These are phyloP conservation scores for Aspergillus avenaceus DNA, from an alignment of 495 filamentous ascomycete genomes.

Conservation along the genomic window DNA sequence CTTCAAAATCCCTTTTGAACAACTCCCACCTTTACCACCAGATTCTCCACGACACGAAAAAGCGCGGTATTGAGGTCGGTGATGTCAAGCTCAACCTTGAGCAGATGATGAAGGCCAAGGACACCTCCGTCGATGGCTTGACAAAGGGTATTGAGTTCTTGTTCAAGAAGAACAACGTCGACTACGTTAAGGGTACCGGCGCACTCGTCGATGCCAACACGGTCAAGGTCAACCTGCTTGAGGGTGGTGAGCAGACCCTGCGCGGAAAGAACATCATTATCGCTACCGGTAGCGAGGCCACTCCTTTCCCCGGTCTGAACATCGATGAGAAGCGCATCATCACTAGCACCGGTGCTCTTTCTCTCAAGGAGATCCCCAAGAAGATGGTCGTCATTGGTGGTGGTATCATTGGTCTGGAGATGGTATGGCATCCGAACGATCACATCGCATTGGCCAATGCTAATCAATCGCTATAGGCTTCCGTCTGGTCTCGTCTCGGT, in stretches of 20 bases:
- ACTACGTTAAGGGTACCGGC: slow-evolving; percentile 91
- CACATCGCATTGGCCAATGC: too few species aligned
- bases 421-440: slow-evolving; percentile 61
- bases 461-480: slow-evolving; percentile 46
- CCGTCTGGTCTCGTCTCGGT: slow-evolving; percentile 92
- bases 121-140: slow-evolving; percentile 78
- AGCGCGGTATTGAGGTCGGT: slow-evolving; percentile 92
- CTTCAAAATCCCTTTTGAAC: slow-evolving; percentile 98
- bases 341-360: slow-evolving; percentile 91
- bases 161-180: slow-evolving; percentile 97
- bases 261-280: slow-evolving; percentile 96
- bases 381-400: slow-evolving; percentile 98
- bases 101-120: slow-evolving; percentile 98
- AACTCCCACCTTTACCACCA: slow-evolving; percentile 99
- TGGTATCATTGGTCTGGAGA: slow-evolving; percentile 98
- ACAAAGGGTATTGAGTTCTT: slow-evolving; percentile 98
- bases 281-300: slow-evolving; percentile 89
- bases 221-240: slow-evolving; percentile 80
- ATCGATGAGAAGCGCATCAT: slow-evolving; percentile 97
- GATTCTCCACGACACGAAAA: slow-evolving; percentile 94
- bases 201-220: slow-evolving; percentile 87
- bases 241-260: slow-evolving; percentile 83
- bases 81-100: slow-evolving; percentile 93
- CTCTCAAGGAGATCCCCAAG: slow-evolving; percentile 85
- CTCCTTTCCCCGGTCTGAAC: slow-evolving; percentile 91